Conservation (phyloP, 2,329 filamentous ascomycete genomes). For the Diaporthe eres region DNA sequence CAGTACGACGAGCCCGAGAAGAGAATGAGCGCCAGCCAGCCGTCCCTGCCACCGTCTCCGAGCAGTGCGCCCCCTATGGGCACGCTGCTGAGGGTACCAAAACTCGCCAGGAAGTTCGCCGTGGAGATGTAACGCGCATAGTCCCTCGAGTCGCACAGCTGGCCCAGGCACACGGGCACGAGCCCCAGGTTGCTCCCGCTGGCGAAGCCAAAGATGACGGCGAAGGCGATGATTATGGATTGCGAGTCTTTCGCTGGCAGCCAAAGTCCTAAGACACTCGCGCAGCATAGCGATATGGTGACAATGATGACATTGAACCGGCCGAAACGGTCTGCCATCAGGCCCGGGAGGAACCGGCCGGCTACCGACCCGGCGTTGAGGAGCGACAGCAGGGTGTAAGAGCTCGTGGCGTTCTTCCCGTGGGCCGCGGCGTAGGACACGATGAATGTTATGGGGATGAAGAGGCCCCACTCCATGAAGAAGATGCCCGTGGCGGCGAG, state of each 20-base stretch:
- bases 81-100: conserved; percentile 71
- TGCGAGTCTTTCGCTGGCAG: conserved; percentile 70
- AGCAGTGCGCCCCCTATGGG: conserved; percentile 59
- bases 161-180: conserved; percentile 84
- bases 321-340: conserved; percentile 81
- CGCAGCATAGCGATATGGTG: conserved; percentile 71
- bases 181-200: conserved; percentile 84
- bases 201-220: conserved; percentile 82
- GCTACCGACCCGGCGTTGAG: conserved; percentile 85
- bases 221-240: conserved; percentile 76
- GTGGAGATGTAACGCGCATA: conserved; percentile 90
- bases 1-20: conserved; percentile 56
- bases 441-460: conserved; percentile 83
- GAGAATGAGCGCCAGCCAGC: conserved; percentile 56
- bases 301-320: conserved; percentile 86
- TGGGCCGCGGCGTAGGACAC: conserved; percentile 77
- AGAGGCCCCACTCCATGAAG: conserved; percentile 79
- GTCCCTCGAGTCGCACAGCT: conserved; percentile 81
- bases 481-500: conserved; percentile 75
- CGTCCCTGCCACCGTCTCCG: conserved; percentile 49
- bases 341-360: conserved; percentile 82
- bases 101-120: conserved; percentile 82
- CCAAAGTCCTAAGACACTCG: conserved; percentile 77
- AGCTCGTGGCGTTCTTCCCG: conserved; percentile 70
- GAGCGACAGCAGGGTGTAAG: conserved; percentile 84